phyloP scores from a whole-genome alignment of 1,284 basidiomycete genomes.

The Phellopilus nigrolimitatus region DNA sequence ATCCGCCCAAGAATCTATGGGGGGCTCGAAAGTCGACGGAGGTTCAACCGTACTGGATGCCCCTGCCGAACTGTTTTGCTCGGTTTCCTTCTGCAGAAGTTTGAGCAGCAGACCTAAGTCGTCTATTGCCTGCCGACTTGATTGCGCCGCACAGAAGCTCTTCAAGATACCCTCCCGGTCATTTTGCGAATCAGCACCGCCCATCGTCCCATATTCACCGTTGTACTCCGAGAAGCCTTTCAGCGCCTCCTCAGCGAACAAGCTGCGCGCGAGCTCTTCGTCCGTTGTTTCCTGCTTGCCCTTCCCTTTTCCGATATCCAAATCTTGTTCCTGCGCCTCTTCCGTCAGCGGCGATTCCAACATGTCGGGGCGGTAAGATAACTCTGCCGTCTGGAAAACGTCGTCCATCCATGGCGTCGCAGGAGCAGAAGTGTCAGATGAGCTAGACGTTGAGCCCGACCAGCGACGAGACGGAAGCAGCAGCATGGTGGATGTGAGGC shows the following conservation, averaged over 20 bases:
- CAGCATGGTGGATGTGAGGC: not conserved
- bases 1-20: not conserved
- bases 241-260: constrained; percentile 8
- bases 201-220: not conserved
- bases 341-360: not conserved
- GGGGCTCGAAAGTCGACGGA: too few species aligned
- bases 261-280: constrained; percentile 7
- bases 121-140: not conserved
- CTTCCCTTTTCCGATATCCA: constrained; percentile 2
- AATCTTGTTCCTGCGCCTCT: not conserved
- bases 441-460: not conserved
- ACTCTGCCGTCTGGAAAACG: not conserved
- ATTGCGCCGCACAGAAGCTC: not conserved
- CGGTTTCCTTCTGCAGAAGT: not conserved
- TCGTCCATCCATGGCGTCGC: not conserved
- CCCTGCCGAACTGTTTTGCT: not conserved
- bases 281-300: not conserved
- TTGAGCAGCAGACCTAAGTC: not conserved
- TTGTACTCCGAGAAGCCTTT: constrained; percentile 2
- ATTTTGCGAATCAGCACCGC: not conserved
- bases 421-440: not conserved
- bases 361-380: not conserved
- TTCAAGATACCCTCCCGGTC: not conserved
- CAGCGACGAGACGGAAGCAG: not conserved
- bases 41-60: not conserved